Evolutionary conservation across 192 early-diverging fungal species (phyloP), one percentile per base, ranked within the genome.

Genomic region (Coemansia erecta): DNA sequence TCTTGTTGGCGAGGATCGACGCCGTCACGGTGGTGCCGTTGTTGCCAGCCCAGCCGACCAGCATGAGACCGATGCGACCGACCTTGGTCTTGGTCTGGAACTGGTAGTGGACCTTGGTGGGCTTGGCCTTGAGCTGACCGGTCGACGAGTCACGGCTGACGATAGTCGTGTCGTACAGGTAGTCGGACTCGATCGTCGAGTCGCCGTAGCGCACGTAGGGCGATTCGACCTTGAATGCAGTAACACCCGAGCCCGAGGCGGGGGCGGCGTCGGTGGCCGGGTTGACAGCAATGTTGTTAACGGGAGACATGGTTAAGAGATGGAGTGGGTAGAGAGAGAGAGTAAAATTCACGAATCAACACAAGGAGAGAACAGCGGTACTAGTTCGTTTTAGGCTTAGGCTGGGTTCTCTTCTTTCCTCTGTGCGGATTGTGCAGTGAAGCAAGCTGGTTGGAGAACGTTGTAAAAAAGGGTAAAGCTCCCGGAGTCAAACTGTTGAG

Each of bases 21-120:
- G 97, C 97, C 42, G 95, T 97, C 59, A 98, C 70, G 56, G 96
- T 98, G 55, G 94, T 92, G 56, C 96, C 96, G 82, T 98, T 98
- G 92, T 99, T 99, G 67, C 97, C 97, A 67, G 94, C 97, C 93
- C 93, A 95, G 28, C 97, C 97, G 67, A 99, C 94, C 76, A 99
- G 89, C 97, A 99, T 97, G 46, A 99, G 82, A 63, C 93, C 92
- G 73, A 79, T 72, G 58, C 74, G 74, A 9, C 72, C 72, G 41
- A 97, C 88, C 33, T 74, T 84, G 69, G 84, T 83, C 48, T 87
- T 86, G 70, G 91, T 92, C 77, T 90, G 86, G 84, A 99, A 99
- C 56, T 89, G 77, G 86, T 94, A 98, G 65, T 80, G 81, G 65
- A 87, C 87, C 78, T 94, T 86, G 57, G 87, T 90, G 60, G 97